A percentile compares a stretch with the other conserved stretches of the same genome.
These are phyloP conservation scores for Geoglossum glabrum DNA, from an alignment of 495 filamentous ascomycete species.

Conservation along the genomic window DNA sequence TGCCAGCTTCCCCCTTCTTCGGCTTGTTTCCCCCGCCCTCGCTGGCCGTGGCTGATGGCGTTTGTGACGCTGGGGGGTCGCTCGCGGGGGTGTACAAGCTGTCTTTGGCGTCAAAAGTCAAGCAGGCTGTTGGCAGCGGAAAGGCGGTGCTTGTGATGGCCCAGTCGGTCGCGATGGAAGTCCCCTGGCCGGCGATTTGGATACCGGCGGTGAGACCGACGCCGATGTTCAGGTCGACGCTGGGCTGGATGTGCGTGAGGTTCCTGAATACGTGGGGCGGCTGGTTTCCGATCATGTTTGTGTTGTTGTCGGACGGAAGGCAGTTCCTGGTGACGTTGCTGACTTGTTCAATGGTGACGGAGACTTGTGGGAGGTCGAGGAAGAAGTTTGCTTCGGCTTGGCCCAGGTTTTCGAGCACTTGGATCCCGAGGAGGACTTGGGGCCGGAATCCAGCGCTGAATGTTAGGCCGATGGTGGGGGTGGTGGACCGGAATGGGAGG, in stretches of 20 bases:
- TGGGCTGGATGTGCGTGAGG: background rate
- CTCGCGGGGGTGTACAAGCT: background rate
- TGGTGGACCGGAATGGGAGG: background rate
- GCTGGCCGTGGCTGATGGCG: too few species aligned
- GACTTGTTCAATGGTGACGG: background rate
- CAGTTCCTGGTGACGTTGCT: background rate
- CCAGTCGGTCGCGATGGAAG: background rate
- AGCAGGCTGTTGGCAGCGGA: background rate
- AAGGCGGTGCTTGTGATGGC: background rate
- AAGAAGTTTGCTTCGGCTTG: background rate
- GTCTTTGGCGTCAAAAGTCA: background rate
- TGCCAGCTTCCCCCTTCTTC: background rate
- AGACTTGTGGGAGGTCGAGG: background rate
- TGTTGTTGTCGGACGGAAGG: background rate
- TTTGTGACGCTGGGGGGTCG: background rate
- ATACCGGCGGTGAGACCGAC: background rate
- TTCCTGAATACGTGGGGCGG: background rate
- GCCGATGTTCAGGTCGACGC: background rate
- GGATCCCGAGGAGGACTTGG: background rate
- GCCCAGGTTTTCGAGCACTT: background rate
- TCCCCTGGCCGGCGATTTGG: background rate
- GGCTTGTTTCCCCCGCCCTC: background rate
- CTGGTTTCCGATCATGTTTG: background rate
- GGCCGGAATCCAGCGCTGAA: background rate
- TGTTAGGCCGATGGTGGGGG: background rate